Percentiles rank a stretch among this genome's conserved stretches.
These are phyloP conservation scores for Piper betle DNA, from an alignment of 164 flowering plant genomes.

Conservation along the genomic window DNA sequence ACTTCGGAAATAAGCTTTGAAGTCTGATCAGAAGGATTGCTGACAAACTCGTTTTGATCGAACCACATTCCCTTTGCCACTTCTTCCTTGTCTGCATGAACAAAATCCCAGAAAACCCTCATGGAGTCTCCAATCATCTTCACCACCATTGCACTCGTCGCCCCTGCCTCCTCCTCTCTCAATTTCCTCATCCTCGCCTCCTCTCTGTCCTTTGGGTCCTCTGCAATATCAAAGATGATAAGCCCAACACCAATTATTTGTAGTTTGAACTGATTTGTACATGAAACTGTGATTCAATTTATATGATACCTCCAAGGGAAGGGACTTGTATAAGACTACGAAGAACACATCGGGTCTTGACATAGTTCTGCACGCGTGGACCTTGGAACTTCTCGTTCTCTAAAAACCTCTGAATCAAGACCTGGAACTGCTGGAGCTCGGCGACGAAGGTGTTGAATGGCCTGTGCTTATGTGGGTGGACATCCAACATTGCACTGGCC, in stretches of 20 bases:
- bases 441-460: conserved; percentile 43
- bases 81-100: conserved; percentile 41
- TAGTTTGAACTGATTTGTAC: not conserved
- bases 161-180: no score
- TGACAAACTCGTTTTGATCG: conserved; percentile 18
- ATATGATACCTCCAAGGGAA: conserved; percentile 44
- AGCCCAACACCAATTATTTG: not conserved
- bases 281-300: not conserved
- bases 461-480: conserved; percentile 25
- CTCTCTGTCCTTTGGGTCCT: conserved; percentile 25
- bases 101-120: no score
- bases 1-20: conserved; percentile 29
- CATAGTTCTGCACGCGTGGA: no score
- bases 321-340: conserved; percentile 77
- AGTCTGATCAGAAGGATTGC: conserved; percentile 35
- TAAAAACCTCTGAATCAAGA: no score
- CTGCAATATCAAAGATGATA: conserved; percentile 49
- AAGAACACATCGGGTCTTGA: conserved; percentile 37
- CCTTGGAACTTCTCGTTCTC: no score
- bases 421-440: no score
- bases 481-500: conserved; percentile 27
- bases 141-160: no score
- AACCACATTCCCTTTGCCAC: conserved; percentile 16
- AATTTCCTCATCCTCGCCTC: no score
- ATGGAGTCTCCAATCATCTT: no score